Base-by-base conservation (phyloP, 192 early-diverging fungal species). In the Gamsiella multidivaricata region DNA sequence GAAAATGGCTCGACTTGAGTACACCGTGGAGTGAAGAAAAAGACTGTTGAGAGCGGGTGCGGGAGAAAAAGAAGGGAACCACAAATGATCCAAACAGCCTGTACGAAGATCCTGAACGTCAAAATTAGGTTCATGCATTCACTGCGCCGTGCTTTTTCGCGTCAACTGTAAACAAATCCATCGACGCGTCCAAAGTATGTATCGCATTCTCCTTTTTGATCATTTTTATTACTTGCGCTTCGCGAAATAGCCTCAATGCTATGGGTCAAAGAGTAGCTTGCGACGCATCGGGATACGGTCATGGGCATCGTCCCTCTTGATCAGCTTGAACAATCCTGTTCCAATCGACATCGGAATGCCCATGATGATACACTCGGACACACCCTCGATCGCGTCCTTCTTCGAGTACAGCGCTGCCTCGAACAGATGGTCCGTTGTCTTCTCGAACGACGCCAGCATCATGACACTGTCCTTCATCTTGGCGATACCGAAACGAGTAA, bases 401-500 rank as follows among this genome's bases (percentile, higher is more conserved):
- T 98, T 97, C 49, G 94, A 93, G 83, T 94, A 97, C 72, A 96
- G 92, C 3, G 98, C 89, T 0, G 98, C 98, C 45, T 99, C 97
- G 70, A 99, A 99, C 68, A 99, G 85, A 70, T 99, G 97, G 70
- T 99, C 98, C 0, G 97, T 98, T 0, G 98, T 99, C 87, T 98
- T 99, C 85, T 99, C 98, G 71, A 99, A 99, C 41, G 96, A 99
- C 11, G 97, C 97, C 72, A 99, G 86, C 97, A 98, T 98, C 69
- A 99, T 89, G 15, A 98, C 98, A 79, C 92, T 94, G 82, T 98
- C 97, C 79, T 97, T 97, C 97, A 99, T 99, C 88, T 99, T 98
- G 57, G 96, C 91, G 67, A 99, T 96, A 82, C 98, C 98, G 79
- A 98, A 98, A 23, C 98, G 92, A 37, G 96, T 98, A 65, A 99